Conservation (phyloP, 495 filamentous ascomycete genomes). For the Podospora australis region DNA sequence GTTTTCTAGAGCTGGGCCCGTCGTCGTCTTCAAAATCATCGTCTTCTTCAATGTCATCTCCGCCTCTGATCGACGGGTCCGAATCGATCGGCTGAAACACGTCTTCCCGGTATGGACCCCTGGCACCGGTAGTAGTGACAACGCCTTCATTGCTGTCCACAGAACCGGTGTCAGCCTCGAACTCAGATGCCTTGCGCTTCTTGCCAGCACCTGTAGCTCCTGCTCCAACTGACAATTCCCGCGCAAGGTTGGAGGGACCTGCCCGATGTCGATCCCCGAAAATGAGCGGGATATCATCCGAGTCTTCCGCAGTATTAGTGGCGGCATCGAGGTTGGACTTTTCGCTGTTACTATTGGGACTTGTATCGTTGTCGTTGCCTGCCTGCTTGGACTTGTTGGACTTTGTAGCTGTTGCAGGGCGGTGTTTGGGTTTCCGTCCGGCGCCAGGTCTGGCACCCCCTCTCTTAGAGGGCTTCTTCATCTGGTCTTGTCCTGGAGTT, state of each 20-base stretch:
- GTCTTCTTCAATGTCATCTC: slow-evolving; percentile 7
- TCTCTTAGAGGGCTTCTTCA: slow-evolving; percentile 25
- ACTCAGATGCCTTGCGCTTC: slow-evolving; percentile 16
- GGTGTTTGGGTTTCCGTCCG: slow-evolving; percentile 26
- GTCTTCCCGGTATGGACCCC: slow-evolving; percentile 7
- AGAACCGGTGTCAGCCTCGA: slow-evolving; percentile 6
- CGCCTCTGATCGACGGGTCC: neutral
- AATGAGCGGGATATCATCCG: neutral
- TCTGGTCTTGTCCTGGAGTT: neutral
- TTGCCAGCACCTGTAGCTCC: neutral
- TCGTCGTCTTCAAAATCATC: slow-evolving; percentile 13
- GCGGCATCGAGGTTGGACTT: neutral
- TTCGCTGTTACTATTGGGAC: slow-evolving; percentile 5
- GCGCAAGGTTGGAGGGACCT: too few species aligned
- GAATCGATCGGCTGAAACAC: slow-evolving; percentile 15
- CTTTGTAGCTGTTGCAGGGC: neutral
- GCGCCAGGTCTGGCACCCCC: slow-evolving; percentile 29
- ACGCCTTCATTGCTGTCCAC: neutral
- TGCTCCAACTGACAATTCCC: too few species aligned
- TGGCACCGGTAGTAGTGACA: neutral
- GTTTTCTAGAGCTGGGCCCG: slow-evolving; percentile 9
- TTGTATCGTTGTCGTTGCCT: slow-evolving; percentile 2
- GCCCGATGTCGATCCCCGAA: neutral
- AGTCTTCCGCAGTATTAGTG: neutral
- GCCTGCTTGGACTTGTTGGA: neutral